Base-by-base conservation (phyloP, 441 rosid species). In the Euphorbia schlechtendalii region DNA sequence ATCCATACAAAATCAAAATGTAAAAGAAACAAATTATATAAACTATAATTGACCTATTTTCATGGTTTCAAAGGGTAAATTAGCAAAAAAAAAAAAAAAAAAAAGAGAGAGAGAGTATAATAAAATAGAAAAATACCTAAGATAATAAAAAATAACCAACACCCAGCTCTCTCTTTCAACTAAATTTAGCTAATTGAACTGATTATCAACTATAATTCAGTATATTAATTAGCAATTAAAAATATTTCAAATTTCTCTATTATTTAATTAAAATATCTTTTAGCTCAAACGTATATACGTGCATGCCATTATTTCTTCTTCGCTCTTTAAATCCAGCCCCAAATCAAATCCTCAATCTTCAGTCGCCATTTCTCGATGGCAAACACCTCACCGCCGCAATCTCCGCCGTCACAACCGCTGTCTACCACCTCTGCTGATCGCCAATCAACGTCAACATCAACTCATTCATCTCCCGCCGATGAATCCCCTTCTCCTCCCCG, bases 301-400 rank as follows among this genome's bases (percentile, higher is more conserved):
- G 82, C 77, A 54, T 69, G 32, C 76, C 62, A 58, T 58, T 30
- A 28, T 0, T 41, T 28, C 13, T 30, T 28, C 38, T 28, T n/a
- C 0, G 24, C 11, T 24, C 21, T 48, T 48, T 48, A 48, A 43
- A 43, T 1, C 14, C 21, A 8, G 6, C 4, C 21, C 21, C 14
- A 21, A 52, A n/a, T 20, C n/a, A 2, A 52, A n/a, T n/a, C 27
- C 56, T 13, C 56, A 14, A 27, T 24, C 24, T 22, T 52, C 24
- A 9, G 25, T 5, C 56, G 27, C 25, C 24, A 21, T 18, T n/a
- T 52, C 24, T 24, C 32, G 54, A 68, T 77, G 77, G 54, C 69
- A 45, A 18, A 32, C 0, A 2, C 67, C n/a, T 18, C 67, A 12
- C 34, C 62, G n/a, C 66, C 64, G 8, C 30, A 27, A 17, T 17